These are phyloP conservation scores for Wickerhamomyces canadensis DNA, from an alignment of 805 yeast species.

Conservation along the genomic window DNA sequence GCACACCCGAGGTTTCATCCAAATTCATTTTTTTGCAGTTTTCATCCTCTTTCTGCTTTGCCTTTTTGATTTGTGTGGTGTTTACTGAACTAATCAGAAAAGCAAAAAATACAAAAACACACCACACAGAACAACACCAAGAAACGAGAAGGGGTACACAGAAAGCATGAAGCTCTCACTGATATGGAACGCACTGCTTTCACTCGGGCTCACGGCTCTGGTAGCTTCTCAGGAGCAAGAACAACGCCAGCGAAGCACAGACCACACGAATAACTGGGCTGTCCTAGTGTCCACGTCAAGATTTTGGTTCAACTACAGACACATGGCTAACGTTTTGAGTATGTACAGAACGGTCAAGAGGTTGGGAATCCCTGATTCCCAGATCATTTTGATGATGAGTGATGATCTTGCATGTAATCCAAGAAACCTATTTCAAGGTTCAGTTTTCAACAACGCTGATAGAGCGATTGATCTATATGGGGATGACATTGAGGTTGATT, in stretches of 20 bases:
- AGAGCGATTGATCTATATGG: constrained; percentile 92
- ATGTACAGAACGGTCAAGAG: constrained; percentile 95
- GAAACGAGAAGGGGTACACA: neutral
- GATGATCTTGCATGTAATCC: constrained; percentile 98
- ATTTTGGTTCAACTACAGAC: constrained; percentile 98
- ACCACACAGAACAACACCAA: no score
- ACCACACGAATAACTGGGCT: constrained; percentile 68
- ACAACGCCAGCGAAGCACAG: constrained; percentile 19
- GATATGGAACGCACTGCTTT: neutral
- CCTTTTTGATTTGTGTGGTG: no score
- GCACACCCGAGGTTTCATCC: no score
- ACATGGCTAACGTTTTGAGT: constrained; percentile 92
- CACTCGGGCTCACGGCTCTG: neutral
- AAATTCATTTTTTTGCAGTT: no score
- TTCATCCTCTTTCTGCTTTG: no score
- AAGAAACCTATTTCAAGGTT: constrained; percentile 91
- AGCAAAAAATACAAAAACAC: no score
- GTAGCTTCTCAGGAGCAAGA: neutral
- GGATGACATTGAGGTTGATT: constrained; percentile 91
- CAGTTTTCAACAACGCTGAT: constrained; percentile 90
- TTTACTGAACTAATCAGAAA: no score
- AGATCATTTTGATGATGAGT: constrained; percentile 90
- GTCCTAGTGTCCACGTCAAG: constrained; percentile 93
- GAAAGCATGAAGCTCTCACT: neutral
- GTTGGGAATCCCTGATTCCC: constrained; percentile 96